These are phyloP conservation scores for Dothidotthia symphoricarpi DNA, from an alignment of 2,329 filamentous ascomycete genomes.

Conservation along the genomic window DNA sequence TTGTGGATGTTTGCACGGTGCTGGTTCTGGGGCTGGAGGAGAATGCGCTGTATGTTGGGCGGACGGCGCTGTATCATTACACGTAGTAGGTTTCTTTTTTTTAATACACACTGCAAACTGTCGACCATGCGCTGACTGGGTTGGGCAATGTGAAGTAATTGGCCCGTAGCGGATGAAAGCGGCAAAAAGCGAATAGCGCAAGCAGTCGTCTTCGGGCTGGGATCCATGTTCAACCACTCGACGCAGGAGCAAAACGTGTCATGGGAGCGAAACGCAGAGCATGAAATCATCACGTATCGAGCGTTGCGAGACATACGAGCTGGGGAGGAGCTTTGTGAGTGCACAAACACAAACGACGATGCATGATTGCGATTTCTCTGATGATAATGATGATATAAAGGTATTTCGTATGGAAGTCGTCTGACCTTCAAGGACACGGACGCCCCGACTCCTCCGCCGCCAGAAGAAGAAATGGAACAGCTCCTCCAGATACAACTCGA, in stretches of 20 bases:
- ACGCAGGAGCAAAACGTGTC: constrained; percentile 54
- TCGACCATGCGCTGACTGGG: too few relatives aligned
- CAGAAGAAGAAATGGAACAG: constrained; percentile 40
- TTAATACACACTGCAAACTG: too few relatives aligned
- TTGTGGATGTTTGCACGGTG: constrained; percentile 55
- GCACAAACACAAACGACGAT: not conserved
- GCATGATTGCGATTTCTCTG: too few relatives aligned
- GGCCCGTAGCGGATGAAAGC: constrained; percentile 35
- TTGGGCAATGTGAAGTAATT: constrained; percentile 43
- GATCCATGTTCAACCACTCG: constrained; percentile 61
- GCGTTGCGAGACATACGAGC: constrained; percentile 50
- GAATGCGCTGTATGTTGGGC: constrained; percentile 50
- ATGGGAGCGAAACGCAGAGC: constrained; percentile 52
- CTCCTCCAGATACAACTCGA: constrained; percentile 45
- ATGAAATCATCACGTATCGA: constrained; percentile 50
- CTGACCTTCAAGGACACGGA: constrained; percentile 51
- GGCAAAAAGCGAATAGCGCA: constrained; percentile 45
- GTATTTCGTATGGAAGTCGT: constrained; percentile 50
- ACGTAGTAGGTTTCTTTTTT: constrained; percentile 53
- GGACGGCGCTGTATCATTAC: constrained; percentile 56
- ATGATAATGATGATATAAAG: constrained; percentile 22
- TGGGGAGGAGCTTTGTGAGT: constrained; percentile 57
- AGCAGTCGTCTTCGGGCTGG: constrained; percentile 56
- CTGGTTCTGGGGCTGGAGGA: constrained; percentile 51
- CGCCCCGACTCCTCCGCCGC: constrained; percentile 18